Percentiles rank a stretch among this genome's conserved stretches.
These are phyloP conservation scores for Clarireedia paspali DNA, from an alignment of 2,329 filamentous ascomycete genomes.

Conservation along the genomic window DNA sequence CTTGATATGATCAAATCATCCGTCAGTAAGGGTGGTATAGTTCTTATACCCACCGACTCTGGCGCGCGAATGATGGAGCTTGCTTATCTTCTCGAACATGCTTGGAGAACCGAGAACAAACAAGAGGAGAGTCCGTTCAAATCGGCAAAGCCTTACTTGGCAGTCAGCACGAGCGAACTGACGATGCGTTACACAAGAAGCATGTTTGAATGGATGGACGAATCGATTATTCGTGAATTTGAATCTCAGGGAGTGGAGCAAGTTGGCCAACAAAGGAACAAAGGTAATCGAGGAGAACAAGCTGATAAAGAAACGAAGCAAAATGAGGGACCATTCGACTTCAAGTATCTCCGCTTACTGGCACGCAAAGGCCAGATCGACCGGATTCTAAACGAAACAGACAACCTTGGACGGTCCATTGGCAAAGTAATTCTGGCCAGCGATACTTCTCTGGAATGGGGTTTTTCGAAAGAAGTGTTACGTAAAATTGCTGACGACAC, in stretches of 20 bases:
- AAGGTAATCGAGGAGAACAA: slow-evolving; percentile 11
- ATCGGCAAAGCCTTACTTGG: slow-evolving; percentile 64
- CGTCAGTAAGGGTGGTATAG: slow-evolving; percentile 75
- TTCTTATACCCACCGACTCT: slow-evolving; percentile 89
- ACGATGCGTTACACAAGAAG: slow-evolving; percentile 87
- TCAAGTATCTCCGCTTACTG: slow-evolving; percentile 74
- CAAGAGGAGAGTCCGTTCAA: slow-evolving; percentile 45
- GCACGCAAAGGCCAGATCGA: slow-evolving; percentile 77
- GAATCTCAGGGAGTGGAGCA: slow-evolving; percentile 52
- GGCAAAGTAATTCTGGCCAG: slow-evolving; percentile 83
- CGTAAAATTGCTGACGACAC: slow-evolving; percentile 66
- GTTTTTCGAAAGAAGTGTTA: slow-evolving; percentile 78
- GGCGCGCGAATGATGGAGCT: slow-evolving; percentile 91
- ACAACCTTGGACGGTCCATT: slow-evolving; percentile 34
- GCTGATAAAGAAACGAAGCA: slow-evolving; percentile 41
- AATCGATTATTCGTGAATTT: slow-evolving; percentile 86
- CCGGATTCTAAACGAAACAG: slow-evolving; percentile 47
- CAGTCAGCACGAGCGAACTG: slow-evolving; percentile 76
- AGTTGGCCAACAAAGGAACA: slow-evolving; percentile 34
- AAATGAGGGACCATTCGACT: slow-evolving; percentile 72
- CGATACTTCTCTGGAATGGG: slow-evolving; percentile 87
- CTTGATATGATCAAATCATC: slow-evolving; percentile 75
- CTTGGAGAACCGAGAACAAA: slow-evolving; percentile 65
- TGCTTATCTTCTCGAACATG: slow-evolving; percentile 85
- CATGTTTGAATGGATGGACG: slow-evolving; percentile 99